phyloP scores from a whole-genome alignment of 495 filamentous ascomycete species.

The Apodospora peruviana region DNA sequence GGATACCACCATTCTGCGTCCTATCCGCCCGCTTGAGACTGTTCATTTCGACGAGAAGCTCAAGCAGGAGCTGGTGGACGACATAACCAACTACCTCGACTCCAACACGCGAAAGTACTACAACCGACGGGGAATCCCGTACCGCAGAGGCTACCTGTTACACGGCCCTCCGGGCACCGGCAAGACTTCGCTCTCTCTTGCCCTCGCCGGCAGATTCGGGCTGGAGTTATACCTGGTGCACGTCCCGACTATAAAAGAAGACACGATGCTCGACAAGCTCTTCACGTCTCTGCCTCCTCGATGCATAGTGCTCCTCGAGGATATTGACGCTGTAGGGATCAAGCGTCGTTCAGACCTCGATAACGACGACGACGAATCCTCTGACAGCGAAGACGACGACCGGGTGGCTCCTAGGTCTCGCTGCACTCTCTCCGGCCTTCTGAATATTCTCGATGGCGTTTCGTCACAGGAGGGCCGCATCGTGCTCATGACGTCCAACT shows the following conservation, averaged over 20 bases:
- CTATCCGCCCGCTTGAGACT: constrained; percentile 40
- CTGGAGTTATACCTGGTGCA: constrained; percentile 60
- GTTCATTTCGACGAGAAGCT: constrained; percentile 46
- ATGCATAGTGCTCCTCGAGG: constrained; percentile 63
- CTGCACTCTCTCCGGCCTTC: constrained; percentile 57
- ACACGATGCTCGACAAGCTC: constrained; percentile 46
- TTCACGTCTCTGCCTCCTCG: constrained; percentile 54
- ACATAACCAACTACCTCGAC: constrained; percentile 78
- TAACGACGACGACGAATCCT: constrained; percentile 19
- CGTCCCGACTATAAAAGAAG: constrained; percentile 42
- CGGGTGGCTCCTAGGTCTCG: constrained; percentile 7
- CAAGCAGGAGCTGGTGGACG: constrained; percentile 62
- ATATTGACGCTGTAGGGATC: constrained; percentile 58
- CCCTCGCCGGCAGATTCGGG: constrained; percentile 59
- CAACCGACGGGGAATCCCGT: constrained; percentile 59
- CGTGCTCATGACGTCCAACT: constrained; percentile 72
- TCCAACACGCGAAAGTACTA: constrained; percentile 66
- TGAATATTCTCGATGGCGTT: constrained; percentile 71
- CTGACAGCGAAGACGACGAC: constrained; percentile 22
- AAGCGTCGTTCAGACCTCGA: constrained; percentile 20
- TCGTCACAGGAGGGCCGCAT: constrained; percentile 66
- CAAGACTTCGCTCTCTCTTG: constrained; percentile 58
- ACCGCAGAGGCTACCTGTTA: constrained; percentile 58
- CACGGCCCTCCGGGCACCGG: constrained; percentile 64
- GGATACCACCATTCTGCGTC: constrained; percentile 39